phyloP scores from a whole-genome alignment of 768 basidiomycete genomes.

The Leccinum sublutescens region DNA sequence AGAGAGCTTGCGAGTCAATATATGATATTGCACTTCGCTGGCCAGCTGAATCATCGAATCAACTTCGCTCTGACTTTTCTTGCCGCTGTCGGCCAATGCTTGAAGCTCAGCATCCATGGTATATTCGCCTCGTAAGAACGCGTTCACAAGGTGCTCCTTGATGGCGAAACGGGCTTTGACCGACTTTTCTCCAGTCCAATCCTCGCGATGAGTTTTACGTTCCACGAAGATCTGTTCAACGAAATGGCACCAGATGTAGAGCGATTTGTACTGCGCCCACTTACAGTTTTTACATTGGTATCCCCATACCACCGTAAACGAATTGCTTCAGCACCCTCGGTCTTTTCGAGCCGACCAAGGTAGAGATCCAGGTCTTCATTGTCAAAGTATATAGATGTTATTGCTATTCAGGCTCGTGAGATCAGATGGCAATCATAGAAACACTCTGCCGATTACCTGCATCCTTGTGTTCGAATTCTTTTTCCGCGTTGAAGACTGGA shows the following conservation, averaged over 20 bases:
- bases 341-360: constrained; percentile 95
- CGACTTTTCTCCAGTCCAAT: constrained; percentile 99
- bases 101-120: constrained; percentile 94
- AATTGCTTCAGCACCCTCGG: constrained; percentile 96
- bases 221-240: constrained; percentile 72
- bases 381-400: constrained; percentile 97
- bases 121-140: constrained; percentile 86
- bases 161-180: constrained; percentile 97
- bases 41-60: constrained; percentile 95
- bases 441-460: constrained; percentile 45
- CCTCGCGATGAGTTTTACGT: constrained; percentile 92
- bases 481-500: constrained; percentile 88
- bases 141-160: constrained; percentile 91
- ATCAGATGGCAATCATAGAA: not conserved
- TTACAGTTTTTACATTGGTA: constrained; percentile 71
- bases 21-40: constrained; percentile 93
- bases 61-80: constrained; percentile 89
- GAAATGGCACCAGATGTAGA: not conserved
- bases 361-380: constrained; percentile 95
- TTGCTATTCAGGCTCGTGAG: constrained; percentile 50
- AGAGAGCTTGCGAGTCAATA: constrained; percentile 73
- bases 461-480: constrained; percentile 87
- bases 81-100: constrained; percentile 79
- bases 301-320: constrained; percentile 98
- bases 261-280: constrained; percentile 20